Percentiles rank a stretch among this genome's conserved stretches.
phyloP scores from a whole-genome alignment of 2,329 filamentous ascomycete species.

The Chrysosporium keratinophilum region DNA sequence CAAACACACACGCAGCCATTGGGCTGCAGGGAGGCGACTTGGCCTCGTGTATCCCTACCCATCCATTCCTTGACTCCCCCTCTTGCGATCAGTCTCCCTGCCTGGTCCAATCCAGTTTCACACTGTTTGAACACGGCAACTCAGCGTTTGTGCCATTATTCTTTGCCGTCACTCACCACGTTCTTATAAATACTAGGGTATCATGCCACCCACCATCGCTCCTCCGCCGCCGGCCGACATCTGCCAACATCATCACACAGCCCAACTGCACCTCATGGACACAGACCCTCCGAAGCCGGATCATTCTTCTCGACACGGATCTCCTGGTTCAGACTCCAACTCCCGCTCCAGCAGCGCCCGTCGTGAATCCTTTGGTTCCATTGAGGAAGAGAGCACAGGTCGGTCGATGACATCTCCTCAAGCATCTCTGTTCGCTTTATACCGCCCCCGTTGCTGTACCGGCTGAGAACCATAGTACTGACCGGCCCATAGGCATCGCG shows the following conservation, averaged over 20 bases:
- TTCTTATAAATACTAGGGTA: conserved; percentile 1
- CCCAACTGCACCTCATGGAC: neutral
- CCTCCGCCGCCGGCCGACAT: conserved; percentile 5
- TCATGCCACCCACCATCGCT: conserved; percentile 9
- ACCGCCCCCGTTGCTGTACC: conserved; percentile 13
- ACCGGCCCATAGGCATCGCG: conserved; percentile 28
- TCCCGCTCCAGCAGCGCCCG: conserved; percentile 33
- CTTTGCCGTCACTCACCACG: neutral
- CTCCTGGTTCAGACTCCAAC: conserved; percentile 28
- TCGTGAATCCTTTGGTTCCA: conserved; percentile 34
- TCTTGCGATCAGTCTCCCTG: neutral
- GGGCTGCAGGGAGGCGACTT: conserved; percentile 6
- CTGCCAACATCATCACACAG: neutral
- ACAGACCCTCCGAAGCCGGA: neutral
- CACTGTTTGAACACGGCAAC: neutral
- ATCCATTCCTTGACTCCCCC: neutral
- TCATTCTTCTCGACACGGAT: conserved; percentile 12
- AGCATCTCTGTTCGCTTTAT: neutral
- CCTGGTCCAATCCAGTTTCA: neutral
- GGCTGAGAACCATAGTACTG: neutral
- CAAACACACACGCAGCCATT: neutral
- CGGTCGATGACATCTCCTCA: conserved; percentile 15
- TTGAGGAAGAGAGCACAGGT: conserved; percentile 37
- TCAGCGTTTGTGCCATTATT: neutral
- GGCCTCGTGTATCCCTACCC: neutral